Conservation (phyloP, 108 stramenopile genomes). For the Discostella stelligeroides region DNA sequence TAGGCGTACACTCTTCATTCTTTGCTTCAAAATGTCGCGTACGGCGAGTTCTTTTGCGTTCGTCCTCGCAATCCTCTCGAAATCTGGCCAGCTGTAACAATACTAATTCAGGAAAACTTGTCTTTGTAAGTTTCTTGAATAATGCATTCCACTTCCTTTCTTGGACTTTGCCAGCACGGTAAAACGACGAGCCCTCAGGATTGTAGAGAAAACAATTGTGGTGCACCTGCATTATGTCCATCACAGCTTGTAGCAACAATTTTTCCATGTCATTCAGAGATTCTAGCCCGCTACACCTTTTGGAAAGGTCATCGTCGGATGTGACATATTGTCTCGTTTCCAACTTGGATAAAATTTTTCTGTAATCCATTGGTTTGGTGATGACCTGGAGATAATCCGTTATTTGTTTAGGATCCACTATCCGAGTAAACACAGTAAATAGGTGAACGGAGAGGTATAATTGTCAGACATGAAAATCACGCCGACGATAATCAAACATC, state of each 20-base stretch:
- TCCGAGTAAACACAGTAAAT: neutral
- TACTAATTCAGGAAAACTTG: constrained; percentile 45
- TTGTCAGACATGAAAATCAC: neutral
- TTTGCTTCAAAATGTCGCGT: constrained; percentile 32
- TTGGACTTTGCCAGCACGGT: constrained; percentile 73
- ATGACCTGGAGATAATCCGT: constrained; percentile 58
- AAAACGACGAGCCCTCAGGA: constrained; percentile 59
- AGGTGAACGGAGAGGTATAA: neutral
- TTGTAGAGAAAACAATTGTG: constrained; percentile 84
- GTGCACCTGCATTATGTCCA: constrained; percentile 76
- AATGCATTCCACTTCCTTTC: constrained; percentile 49
- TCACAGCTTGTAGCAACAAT: constrained; percentile 49
- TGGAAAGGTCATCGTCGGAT: constrained; percentile 4
- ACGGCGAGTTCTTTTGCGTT: constrained; percentile 3
- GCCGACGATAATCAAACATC: neutral
- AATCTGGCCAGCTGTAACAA: constrained; percentile 46
- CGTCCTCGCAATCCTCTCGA: constrained; percentile 32
- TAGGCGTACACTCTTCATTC: constrained; percentile 33
- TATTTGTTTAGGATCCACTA: constrained; percentile 50
- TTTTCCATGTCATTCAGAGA: constrained; percentile 28
- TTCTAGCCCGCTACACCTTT: neutral
- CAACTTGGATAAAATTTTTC: constrained; percentile 60
- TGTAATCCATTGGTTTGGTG: constrained; percentile 77
- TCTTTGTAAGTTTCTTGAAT: constrained; percentile 42
- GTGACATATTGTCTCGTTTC: constrained; percentile 52